Conservation (phyloP, 1,284 basidiomycete species). For the Macrocystidia cucumis region DNA sequence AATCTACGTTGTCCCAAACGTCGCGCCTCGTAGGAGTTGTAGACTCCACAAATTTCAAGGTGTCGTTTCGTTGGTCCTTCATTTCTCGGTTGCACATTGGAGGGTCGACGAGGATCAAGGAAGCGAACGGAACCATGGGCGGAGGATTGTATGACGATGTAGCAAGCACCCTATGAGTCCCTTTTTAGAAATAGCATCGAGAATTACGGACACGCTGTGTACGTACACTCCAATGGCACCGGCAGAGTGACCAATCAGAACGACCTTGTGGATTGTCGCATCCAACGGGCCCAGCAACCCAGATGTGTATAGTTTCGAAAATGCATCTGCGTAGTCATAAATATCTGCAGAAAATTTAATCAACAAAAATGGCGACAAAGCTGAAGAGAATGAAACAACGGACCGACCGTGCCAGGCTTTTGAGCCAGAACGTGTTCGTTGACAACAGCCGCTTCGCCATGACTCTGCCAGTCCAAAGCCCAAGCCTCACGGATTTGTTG, state of each 20-base stretch:
- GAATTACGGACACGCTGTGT: not conserved
- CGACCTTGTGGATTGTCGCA: constrained; percentile 15
- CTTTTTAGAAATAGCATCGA: not conserved
- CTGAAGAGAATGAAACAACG: not conserved
- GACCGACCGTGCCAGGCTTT: constrained; percentile 10
- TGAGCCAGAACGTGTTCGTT: constrained; percentile 18
- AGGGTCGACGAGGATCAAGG: constrained; percentile 20
- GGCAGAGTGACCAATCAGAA: constrained; percentile 22
- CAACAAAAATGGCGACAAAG: not conserved
- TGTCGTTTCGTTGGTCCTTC: constrained; percentile 15
- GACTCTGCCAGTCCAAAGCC: constrained; percentile 33
- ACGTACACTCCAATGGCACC: constrained; percentile 20
- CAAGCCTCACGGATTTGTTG: constrained; percentile 25
- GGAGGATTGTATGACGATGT: constrained; percentile 22
- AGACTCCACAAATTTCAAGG: constrained; percentile 16
- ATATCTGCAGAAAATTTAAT: constrained; percentile 9
- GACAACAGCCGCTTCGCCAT: constrained; percentile 27
- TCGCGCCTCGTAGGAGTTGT: constrained; percentile 17
- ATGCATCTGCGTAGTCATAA: constrained; percentile 21
- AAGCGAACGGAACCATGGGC: constrained; percentile 15
- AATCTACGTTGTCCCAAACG: constrained; percentile 17
- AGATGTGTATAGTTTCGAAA: constrained; percentile 17
- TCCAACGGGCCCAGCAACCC: constrained; percentile 15
- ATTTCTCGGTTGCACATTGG: constrained; percentile 14
- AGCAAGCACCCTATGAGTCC: constrained; percentile 16